Conservation (phyloP, 106 monocot genomes). For the Chionographis japonica region DNA sequence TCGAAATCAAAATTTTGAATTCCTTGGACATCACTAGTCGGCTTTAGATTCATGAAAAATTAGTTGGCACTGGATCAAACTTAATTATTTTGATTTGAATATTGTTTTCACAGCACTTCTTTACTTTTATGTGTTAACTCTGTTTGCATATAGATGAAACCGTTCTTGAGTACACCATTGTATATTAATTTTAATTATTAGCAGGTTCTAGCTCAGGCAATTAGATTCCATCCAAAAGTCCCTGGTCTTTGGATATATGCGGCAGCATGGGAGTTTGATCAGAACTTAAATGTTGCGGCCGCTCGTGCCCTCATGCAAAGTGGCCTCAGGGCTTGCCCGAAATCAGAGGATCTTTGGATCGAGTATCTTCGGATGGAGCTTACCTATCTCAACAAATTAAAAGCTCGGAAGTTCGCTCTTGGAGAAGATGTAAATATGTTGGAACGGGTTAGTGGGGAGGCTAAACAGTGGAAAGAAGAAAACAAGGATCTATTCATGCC, state of each 20-base stretch:
- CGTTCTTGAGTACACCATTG: not conserved
- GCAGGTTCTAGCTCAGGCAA: conserved; percentile 69
- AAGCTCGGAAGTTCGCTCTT: conserved; percentile 69
- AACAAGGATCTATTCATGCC: conserved; percentile 64
- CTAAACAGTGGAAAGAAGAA: conserved; percentile 60
- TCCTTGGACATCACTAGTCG: too few relatives aligned
- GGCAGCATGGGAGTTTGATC: conserved; percentile 93
- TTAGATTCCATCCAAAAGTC: conserved; percentile 80
- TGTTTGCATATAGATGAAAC: too few relatives aligned
- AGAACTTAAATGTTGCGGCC: conserved; percentile 79
- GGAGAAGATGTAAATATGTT: conserved; percentile 50
- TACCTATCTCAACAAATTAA: conserved; percentile 87
- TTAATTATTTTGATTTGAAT: too few relatives aligned
- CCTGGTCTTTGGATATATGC: conserved; percentile 97
- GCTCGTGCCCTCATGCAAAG: conserved; percentile 88
- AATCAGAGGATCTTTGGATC: conserved; percentile 87
- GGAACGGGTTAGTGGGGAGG: conserved; percentile 16
- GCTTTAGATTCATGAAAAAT: too few relatives aligned
- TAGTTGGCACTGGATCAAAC: too few relatives aligned
- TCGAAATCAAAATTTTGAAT: too few relatives aligned
- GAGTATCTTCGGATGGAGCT: conserved; percentile 97
- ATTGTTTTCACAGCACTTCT: too few relatives aligned
- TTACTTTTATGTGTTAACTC: too few relatives aligned
- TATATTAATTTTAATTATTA: not conserved
- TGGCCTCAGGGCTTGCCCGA: conserved; percentile 79